Conservation (phyloP, 495 filamentous ascomycete genomes). For the Darksidea phi region DNA sequence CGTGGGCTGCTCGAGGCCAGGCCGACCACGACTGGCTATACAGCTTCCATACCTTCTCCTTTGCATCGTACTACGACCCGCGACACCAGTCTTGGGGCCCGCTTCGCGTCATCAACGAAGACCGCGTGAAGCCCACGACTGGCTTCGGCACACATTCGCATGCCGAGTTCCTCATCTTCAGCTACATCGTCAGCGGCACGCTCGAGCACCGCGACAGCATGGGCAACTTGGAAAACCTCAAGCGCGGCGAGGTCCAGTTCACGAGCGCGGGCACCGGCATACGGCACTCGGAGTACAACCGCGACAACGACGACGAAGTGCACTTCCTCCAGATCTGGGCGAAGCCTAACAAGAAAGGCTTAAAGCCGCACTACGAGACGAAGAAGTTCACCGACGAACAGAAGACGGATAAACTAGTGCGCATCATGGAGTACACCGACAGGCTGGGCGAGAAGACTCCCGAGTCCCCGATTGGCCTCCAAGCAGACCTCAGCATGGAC, state of each 20-base stretch:
- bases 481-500: constrained; percentile 76
- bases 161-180: constrained; percentile 80
- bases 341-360: constrained; percentile 64
- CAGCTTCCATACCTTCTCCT: constrained; percentile 78
- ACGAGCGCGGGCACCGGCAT: constrained; percentile 77
- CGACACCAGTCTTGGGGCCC: constrained; percentile 62
- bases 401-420: constrained; percentile 66
- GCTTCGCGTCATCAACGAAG: constrained; percentile 79
- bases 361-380: constrained; percentile 70
- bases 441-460: constrained; percentile 50
- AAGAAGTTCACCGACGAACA: constrained; percentile 63
- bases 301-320: constrained; percentile 60
- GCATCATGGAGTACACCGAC: constrained; percentile 69
- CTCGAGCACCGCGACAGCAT: constrained; percentile 79
- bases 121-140: constrained; percentile 63
- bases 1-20: constrained; percentile 62
- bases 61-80: constrained; percentile 71
- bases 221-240: constrained; percentile 70
- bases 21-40: constrained; percentile 81
- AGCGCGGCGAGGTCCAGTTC: constrained; percentile 77
- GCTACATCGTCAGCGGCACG: constrained; percentile 74
- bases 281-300: constrained; percentile 73
- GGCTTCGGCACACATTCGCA: constrained; percentile 82
- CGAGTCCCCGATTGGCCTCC: constrained; percentile 68
- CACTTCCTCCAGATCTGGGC: constrained; percentile 87